Conservation (phyloP, 1,139 yeast genomes). For the Scheffersomyces parashehatae region DNA sequence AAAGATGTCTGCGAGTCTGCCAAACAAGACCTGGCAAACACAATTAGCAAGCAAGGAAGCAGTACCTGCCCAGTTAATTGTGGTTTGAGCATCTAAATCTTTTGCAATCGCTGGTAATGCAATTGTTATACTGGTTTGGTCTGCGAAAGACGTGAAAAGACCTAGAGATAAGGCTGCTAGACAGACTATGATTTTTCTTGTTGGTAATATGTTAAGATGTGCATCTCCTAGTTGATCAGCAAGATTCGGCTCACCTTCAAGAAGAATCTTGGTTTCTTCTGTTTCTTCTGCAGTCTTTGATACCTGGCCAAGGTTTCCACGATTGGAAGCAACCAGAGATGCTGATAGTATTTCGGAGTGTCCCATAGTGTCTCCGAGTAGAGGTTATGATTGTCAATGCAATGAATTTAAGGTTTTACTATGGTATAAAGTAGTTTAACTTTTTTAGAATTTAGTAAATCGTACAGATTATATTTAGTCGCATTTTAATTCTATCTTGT, state of each 20-base stretch:
- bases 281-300: too few relatives aligned
- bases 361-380: too few relatives aligned
- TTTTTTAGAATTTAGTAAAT: too few relatives aligned
- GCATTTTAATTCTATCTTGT: too few relatives aligned
- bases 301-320: too few relatives aligned
- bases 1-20: constrained; percentile 33
- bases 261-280: too few relatives aligned
- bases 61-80: constrained; percentile 56
- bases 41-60: constrained; percentile 47
- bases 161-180: constrained; percentile 28
- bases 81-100: constrained; percentile 35
- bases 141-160: constrained; percentile 33
- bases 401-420: too few relatives aligned
- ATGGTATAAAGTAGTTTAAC: too few relatives aligned
- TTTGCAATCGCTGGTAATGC: constrained; percentile 38
- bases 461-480: too few relatives aligned
- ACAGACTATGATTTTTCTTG: constrained; percentile 23
- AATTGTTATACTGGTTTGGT: constrained; percentile 46
- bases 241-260: constrained; percentile 5
- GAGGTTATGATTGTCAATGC: too few relatives aligned
- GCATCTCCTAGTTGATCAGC: constrained; percentile 28
- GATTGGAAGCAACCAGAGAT: too few relatives aligned
- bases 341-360: too few relatives aligned
- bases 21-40: constrained; percentile 47
- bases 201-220: constrained; percentile 29